Evolutionary conservation across 176 grass and related monocot genomes (phyloP).

Genomic region (Puya raimondii): DNA sequence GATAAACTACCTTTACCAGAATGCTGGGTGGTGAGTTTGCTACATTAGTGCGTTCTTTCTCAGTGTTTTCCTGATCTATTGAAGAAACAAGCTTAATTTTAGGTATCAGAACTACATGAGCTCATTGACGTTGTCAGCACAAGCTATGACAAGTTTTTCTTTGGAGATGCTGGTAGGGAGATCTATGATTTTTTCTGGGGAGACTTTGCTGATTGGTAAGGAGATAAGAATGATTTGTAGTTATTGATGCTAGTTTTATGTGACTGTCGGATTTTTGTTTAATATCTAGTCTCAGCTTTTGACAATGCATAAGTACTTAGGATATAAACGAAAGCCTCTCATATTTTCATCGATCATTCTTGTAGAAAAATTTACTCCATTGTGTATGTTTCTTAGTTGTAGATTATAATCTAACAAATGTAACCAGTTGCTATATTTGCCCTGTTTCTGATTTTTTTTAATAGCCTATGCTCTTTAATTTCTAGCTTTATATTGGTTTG

Average conservation of each 20-base stretch:
- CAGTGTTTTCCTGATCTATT: slow-evolving; percentile 18
- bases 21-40: slow-evolving; percentile 83
- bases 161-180: slow-evolving; percentile 93
- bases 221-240: slow-evolving; percentile 5
- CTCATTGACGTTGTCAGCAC: slow-evolving; percentile 71
- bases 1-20: slow-evolving; percentile 67
- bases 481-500: slow-evolving; percentile 3
- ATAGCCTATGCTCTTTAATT: neutral
- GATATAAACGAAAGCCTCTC: no score
- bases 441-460: no score
- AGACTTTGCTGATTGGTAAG: slow-evolving; percentile 98
- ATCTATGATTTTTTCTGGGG: slow-evolving; percentile 98
- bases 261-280: neutral
- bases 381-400: no score
- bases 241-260: slow-evolving; percentile 4
- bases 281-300: no score
- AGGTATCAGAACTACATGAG: slow-evolving; percentile 94
- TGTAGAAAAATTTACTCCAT: no score
- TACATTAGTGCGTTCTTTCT: slow-evolving; percentile 10
- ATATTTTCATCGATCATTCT: no score
- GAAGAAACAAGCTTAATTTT: slow-evolving; percentile 20
- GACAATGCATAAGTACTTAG: no score
- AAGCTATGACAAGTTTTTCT: slow-evolving; percentile 97
- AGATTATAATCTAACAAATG: slow-evolving; percentile 1
- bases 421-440: no score